A percentile compares a stretch with the other conserved stretches of the same genome.
These are phyloP conservation scores for Quercus tomentella DNA, from an alignment of 331 rosid species.

Conservation along the genomic window DNA sequence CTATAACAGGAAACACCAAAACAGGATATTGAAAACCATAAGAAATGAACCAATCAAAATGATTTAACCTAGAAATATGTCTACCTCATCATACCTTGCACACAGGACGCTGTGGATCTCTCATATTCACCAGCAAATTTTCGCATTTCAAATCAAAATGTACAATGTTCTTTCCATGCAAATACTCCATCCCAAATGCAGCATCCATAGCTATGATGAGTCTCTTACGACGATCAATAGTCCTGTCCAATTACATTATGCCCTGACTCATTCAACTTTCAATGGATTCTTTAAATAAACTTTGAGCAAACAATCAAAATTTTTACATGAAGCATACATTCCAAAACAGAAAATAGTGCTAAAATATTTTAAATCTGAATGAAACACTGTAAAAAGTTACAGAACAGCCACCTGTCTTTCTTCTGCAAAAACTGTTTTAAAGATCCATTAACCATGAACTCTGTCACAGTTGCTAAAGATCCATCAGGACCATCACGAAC, in stretches of 20 bases:
- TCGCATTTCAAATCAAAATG: constrained; percentile 99
- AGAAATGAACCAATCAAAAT: background rate
- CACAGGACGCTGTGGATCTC: constrained; percentile 97
- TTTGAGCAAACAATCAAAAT: background rate
- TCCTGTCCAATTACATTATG: constrained; percentile 49
- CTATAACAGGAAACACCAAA: background rate
- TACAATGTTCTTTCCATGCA: constrained; percentile 92
- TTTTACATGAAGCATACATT: constrained; percentile 7
- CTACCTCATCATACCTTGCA: constrained; percentile 68
- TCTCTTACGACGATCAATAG: constrained; percentile 97
- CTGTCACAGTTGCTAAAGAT: constrained; percentile 95
- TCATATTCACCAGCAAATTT: constrained; percentile 93
- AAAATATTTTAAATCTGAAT: constrained; percentile 8
- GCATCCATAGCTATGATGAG: constrained; percentile 99
- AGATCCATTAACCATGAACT: constrained; percentile 98
- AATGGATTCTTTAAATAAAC: background rate
- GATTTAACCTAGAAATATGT: background rate
- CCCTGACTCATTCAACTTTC: background rate
- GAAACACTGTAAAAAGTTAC: background rate
- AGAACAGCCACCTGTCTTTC: constrained; percentile 79
- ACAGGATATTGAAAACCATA: background rate
- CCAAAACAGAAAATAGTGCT: background rate
- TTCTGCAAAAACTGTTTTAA: constrained; percentile 95
- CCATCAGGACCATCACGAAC: constrained; percentile 99
- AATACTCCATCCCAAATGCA: constrained; percentile 99